Conservation (phyloP, 768 basidiomycete species). For the Tremella fuciformis region DNA sequence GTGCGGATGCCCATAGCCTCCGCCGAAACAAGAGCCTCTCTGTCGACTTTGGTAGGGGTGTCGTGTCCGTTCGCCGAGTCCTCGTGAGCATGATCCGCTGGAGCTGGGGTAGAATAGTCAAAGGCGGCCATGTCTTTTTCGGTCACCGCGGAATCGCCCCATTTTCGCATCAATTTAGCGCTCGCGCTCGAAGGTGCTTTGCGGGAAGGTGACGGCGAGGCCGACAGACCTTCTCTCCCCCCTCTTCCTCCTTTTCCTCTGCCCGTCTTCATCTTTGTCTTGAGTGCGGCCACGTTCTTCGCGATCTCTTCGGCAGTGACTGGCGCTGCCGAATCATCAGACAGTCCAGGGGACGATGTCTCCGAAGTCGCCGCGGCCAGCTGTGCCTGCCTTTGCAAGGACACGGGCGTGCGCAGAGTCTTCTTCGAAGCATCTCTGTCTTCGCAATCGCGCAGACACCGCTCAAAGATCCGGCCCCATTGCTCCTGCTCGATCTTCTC, state of each 20-base stretch:
- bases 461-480: constrained; percentile 47
- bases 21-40: constrained; percentile 47
- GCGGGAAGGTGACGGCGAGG: constrained; percentile 38
- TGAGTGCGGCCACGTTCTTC: constrained; percentile 84
- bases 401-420: constrained; percentile 19
- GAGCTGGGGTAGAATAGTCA: constrained; percentile 63
- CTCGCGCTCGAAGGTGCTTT: constrained; percentile 36
- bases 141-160: constrained; percentile 76
- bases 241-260: constrained; percentile 53
- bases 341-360: constrained; percentile 27
- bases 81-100: constrained; percentile 56
- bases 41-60: constrained; percentile 30
- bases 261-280: constrained; percentile 71
- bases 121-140: constrained; percentile 89
- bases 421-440: constrained; percentile 23
- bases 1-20: constrained; percentile 69
- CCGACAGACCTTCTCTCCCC: constrained; percentile 7
- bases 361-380: constrained; percentile 37
- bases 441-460: constrained; percentile 43
- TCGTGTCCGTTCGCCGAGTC: constrained; percentile 53
- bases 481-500: constrained; percentile 35
- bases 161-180: constrained; percentile 81
- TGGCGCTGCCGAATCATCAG: constrained; percentile 24
- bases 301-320: constrained; percentile 77
- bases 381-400: constrained; percentile 37